Base-by-base conservation (phyloP, 495 filamentous ascomycete species). In the Hypoxylon perforatum region DNA sequence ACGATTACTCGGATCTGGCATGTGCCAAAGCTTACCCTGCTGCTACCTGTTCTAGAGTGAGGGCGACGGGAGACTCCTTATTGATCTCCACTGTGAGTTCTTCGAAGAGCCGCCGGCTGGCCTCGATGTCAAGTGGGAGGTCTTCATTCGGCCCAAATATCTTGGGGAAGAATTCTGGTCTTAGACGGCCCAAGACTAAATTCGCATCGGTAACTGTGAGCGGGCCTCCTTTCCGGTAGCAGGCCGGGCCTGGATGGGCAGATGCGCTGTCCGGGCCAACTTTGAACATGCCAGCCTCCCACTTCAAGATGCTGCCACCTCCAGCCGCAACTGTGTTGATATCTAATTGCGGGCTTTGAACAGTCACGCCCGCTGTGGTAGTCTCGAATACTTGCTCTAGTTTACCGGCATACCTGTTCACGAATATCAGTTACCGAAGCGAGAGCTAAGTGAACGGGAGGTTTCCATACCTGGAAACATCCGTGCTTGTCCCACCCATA, bases 321-420 rank as follows among this genome's bases (percentile, higher is more conserved):
- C 79, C 79, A 9, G 80, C 78, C 30, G 80, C 80, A 18, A 82
- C 79, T 0, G 95, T 99, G 76, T 98, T 98, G 77, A 99, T 97
- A 77, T 99, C 95, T 0, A 99, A 86, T 70, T 98, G 95, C 0
- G 95, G 95, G 0, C 90, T 93, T 69, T 98, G 95, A 33, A 98
- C 96, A 0, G 93, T 92, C 5, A 99, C 92, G 21, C 95, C 95
- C 1, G 95, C 95, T 0, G 96, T 96, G 0, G 94, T 97, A 1
- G 95, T 97, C 73, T 97, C 95, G 63, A 99, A 98, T 0, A 97
- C 95, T 75, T 99, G 95, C 58, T 98, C 95, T 15, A 42, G n/a
- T 15, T 42, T 18, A 3, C 39, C 39, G 2, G 39, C 39, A 42
- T 17, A 42, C 4, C 39, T 15, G n/a, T 42, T 39, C 14, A 38